Conservation (phyloP, 352 stramenopile genomes). For the Globisporangium abappressorium region DNA sequence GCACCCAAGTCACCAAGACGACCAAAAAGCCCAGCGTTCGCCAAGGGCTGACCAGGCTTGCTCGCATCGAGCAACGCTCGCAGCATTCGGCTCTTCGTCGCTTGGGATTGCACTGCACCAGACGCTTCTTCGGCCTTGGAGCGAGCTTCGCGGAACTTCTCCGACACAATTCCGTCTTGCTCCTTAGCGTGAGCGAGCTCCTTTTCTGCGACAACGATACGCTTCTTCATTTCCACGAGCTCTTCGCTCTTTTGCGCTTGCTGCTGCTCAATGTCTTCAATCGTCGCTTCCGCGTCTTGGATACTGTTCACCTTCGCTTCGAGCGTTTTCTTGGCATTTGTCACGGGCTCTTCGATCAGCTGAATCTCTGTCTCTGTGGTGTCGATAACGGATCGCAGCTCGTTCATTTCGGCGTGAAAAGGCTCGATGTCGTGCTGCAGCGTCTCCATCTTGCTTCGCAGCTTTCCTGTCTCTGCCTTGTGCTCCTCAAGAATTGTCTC, state of each 20-base stretch:
- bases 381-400: slow-evolving; percentile 71
- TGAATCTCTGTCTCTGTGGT: slow-evolving; percentile 80
- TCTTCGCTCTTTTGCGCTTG: slow-evolving; percentile 50
- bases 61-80: slow-evolving; percentile 90
- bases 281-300: slow-evolving; percentile 49
- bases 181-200: slow-evolving; percentile 67
- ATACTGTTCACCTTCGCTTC: slow-evolving; percentile 58
- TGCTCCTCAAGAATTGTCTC: slow-evolving; percentile 79
- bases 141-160: slow-evolving; percentile 63
- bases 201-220: slow-evolving; percentile 74
- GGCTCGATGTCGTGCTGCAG: slow-evolving; percentile 81
- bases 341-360: slow-evolving; percentile 66
- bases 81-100: slow-evolving; percentile 76
- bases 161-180: slow-evolving; percentile 44
- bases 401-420: slow-evolving; percentile 68
- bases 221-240: slow-evolving; percentile 62
- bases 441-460: slow-evolving; percentile 71
- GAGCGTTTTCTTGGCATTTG: slow-evolving; percentile 76
- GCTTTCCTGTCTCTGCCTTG: slow-evolving; percentile 69
- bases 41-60: slow-evolving; percentile 87
- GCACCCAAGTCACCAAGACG: slow-evolving; percentile 96
- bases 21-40: slow-evolving; percentile 91
- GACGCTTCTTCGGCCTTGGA: slow-evolving; percentile 80
- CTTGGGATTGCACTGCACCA: slow-evolving; percentile 61
- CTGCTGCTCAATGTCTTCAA: slow-evolving; percentile 68